Conservation (phyloP, 331 rosid species). For the Prunus yedoensis region DNA sequence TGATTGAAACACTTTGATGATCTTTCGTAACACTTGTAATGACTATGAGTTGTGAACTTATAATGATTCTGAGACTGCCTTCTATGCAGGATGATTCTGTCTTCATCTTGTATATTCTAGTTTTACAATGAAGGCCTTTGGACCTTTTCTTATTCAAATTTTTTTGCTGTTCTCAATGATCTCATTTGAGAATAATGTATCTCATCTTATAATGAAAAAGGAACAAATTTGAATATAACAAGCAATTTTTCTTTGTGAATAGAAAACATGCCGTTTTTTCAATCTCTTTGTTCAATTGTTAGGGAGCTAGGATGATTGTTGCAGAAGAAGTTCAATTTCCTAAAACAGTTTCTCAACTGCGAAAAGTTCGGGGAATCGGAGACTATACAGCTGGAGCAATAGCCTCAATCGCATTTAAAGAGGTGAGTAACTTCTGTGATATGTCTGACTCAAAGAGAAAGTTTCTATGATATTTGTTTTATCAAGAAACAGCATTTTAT, state of each 20-base stretch:
- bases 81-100: not conserved
- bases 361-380: slow-evolving; percentile 76
- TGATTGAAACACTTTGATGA: not conserved
- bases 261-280: not conserved
- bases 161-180: not conserved
- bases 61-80: not conserved
- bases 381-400: slow-evolving; percentile 91
- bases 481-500: slow-evolving; percentile 16
- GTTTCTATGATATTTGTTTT: slow-evolving; percentile 22
- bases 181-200: not conserved
- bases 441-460: not conserved
- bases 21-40: not conserved
- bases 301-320: slow-evolving; percentile 88
- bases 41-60: not conserved
- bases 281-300: slow-evolving; percentile 24
- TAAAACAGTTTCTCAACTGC: slow-evolving; percentile 57
- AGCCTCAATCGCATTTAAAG: slow-evolving; percentile 87
- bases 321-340: slow-evolving; percentile 69
- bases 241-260: not conserved
- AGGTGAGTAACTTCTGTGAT: slow-evolving; percentile 46
- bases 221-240: not conserved
- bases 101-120: not conserved
- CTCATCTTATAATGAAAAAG: not conserved
- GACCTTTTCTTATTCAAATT: not conserved
- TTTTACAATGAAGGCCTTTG: not conserved